A percentile compares a stretch with the other conserved stretches of the same genome.
Evolutionary conservation across 1,284 basidiomycete genomes (phyloP).

Genomic region (Vanrija humicola): DNA sequence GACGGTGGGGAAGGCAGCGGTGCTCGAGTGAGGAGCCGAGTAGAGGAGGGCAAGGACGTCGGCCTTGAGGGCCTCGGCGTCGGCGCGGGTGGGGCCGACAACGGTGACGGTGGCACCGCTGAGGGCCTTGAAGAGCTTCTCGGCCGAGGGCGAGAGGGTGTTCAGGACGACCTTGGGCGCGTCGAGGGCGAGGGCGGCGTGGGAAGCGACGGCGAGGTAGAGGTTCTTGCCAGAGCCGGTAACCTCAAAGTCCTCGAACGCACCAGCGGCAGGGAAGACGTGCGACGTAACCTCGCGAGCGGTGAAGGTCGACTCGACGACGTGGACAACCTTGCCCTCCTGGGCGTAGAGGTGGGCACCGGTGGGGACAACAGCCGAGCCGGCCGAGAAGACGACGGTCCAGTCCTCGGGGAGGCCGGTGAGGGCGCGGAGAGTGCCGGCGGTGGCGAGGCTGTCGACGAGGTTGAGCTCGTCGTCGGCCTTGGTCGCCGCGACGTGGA

Average conservation of each 20-base stretch:
- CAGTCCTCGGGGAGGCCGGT: constrained; percentile 65
- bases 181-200: constrained; percentile 27
- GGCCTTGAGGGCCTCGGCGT: constrained; percentile 44
- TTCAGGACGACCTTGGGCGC: constrained; percentile 36
- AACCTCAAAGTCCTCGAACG: constrained; percentile 27
- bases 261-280: constrained; percentile 34
- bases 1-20: constrained; percentile 39
- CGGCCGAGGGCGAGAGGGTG: constrained; percentile 35
- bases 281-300: constrained; percentile 40
- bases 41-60: constrained; percentile 53
- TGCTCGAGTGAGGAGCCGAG: constrained; percentile 40
- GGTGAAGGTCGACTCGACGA: constrained; percentile 45
- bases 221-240: constrained; percentile 26
- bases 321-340: constrained; percentile 38
- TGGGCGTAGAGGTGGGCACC: constrained; percentile 49
- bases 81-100: constrained; percentile 33
- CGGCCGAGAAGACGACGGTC: constrained; percentile 74
- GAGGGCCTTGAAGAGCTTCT: constrained; percentile 32
- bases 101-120: constrained; percentile 36
- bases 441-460: constrained; percentile 61
- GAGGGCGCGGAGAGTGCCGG: constrained; percentile 49
- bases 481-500: constrained; percentile 71
- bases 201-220: constrained; percentile 35
- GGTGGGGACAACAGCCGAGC: constrained; percentile 71
- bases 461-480: constrained; percentile 59